These are phyloP conservation scores for Marasmius oreades DNA, from an alignment of 1,284 basidiomycete genomes.

Conservation along the genomic window DNA sequence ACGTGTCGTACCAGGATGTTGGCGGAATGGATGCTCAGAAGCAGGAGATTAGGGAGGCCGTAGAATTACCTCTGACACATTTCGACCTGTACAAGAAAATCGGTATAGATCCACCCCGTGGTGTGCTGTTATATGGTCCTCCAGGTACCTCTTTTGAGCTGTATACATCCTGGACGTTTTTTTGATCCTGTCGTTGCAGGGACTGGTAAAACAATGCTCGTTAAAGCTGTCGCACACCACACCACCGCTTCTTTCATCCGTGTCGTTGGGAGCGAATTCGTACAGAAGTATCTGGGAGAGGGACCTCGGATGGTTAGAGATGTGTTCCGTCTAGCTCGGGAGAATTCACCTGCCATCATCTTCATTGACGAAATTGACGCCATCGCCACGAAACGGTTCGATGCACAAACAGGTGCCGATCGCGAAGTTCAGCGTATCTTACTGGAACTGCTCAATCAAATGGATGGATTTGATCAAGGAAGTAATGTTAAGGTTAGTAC, in stretches of 20 bases:
- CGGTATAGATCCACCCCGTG: constrained; percentile 97
- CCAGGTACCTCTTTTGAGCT: constrained; percentile 57
- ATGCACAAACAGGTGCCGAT: constrained; percentile 98
- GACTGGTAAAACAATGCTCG: constrained; percentile 99
- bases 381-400: constrained; percentile 99
- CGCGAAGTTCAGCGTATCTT: constrained; percentile 98
- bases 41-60: constrained; percentile 98
- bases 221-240: constrained; percentile 97
- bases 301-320: constrained; percentile 99
- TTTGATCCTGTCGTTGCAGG: constrained; percentile 44
- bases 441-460: constrained; percentile 97
- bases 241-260: constrained; percentile 98
- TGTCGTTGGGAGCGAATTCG: constrained; percentile 97
- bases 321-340: constrained; percentile 95
- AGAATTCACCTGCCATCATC: constrained; percentile 98
- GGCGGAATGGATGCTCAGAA: constrained; percentile 99
- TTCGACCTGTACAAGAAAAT: constrained; percentile 99
- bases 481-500: constrained; percentile 90
- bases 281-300: constrained; percentile 99
- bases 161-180: not conserved
- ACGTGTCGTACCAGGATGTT: constrained; percentile 87
- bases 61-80: constrained; percentile 96
- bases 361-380: constrained; percentile 99
- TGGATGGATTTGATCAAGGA: constrained; percentile 99
- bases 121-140: constrained; percentile 91